Evolutionary conservation across 2,329 filamentous ascomycete genomes (phyloP).

Genomic region (Epichloe brachyelytri): DNA sequence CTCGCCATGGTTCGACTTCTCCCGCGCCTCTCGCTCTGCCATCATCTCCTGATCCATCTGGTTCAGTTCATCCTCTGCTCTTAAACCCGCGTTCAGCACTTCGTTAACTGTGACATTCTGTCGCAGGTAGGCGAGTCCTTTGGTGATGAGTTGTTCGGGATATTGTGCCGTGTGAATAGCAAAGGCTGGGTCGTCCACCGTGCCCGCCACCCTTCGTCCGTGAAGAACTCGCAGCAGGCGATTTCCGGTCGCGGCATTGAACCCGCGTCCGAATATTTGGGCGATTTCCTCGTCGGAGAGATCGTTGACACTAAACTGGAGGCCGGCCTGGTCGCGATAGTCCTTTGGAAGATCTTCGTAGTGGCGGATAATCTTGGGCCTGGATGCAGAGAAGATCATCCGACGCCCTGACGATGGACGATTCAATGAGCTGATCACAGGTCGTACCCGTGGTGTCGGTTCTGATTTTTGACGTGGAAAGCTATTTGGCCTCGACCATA

Average conservation of each 20-base stretch:
- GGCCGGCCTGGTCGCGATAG: conserved; percentile 42
- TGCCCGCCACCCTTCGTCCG: conserved; percentile 50
- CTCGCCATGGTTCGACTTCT: conserved; percentile 11
- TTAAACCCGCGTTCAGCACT: conserved; percentile 44
- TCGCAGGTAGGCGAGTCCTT: conserved; percentile 43
- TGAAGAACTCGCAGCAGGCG: conserved; percentile 44
- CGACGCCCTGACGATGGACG: conserved; percentile 13
- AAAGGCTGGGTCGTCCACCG: conserved; percentile 44
- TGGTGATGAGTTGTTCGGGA: conserved; percentile 26
- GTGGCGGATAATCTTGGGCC: conserved; percentile 28
- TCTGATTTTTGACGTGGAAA: background rate
- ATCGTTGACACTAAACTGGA: conserved; percentile 38
- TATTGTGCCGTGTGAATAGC: conserved; percentile 34
- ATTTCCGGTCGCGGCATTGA: conserved; percentile 35
- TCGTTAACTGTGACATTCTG: conserved; percentile 44
- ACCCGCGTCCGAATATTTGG: conserved; percentile 35
- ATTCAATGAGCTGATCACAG: background rate
- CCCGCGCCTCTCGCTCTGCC: conserved; percentile 12
- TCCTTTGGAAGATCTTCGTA: conserved; percentile 45
- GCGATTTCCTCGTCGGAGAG: conserved; percentile 34
- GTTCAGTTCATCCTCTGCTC: conserved; percentile 49
- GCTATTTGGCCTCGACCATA: background rate
- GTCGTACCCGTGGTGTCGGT: conserved; percentile 1
- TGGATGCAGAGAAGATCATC: conserved; percentile 22
- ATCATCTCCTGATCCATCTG: conserved; percentile 31